Percentiles rank a stretch among this genome's conserved stretches.
phyloP scores from a whole-genome alignment of 108 stramenopile genomes.

The Nitzschia sp. region DNA sequence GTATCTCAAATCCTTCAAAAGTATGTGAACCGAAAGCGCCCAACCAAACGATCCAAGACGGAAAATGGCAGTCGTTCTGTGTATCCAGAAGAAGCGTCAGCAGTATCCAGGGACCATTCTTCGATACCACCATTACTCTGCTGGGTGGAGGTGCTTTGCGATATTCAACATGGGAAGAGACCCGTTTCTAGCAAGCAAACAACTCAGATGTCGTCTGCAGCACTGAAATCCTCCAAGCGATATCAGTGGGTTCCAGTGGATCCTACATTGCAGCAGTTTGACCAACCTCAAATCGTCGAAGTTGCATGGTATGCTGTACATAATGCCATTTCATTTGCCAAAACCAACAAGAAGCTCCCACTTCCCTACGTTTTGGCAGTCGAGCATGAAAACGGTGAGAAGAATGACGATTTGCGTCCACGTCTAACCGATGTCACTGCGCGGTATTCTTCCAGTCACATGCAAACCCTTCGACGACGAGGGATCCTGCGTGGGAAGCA shows the following conservation, averaged over 20 bases:
- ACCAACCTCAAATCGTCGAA: conserved; percentile 52
- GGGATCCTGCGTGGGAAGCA: conserved; percentile 44
- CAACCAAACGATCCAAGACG: conserved; percentile 13
- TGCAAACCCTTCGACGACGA: conserved; percentile 57
- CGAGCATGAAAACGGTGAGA: conserved; percentile 38
- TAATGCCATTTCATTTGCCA: conserved; percentile 4
- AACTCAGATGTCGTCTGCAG: not conserved
- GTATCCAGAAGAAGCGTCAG: too few relatives aligned
- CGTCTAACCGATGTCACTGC: conserved; percentile 84
- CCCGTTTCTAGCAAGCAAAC: too few relatives aligned
- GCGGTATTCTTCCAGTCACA: conserved; percentile 71
- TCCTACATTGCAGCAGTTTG: conserved; percentile 27
- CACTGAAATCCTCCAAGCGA: not conserved
- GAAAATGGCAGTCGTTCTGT: not conserved
- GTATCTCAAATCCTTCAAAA: not conserved
- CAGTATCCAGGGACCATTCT: too few relatives aligned
- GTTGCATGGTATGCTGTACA: conserved; percentile 27
- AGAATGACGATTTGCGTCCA: not conserved
- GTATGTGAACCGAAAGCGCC: conserved; percentile 10
- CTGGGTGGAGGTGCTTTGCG: conserved; percentile 1
- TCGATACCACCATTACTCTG: not conserved
- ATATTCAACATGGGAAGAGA: not conserved
- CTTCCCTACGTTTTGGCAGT: conserved; percentile 71
- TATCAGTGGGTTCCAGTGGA: conserved; percentile 38
- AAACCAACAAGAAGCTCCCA: conserved; percentile 27